phyloP scores from a whole-genome alignment of 177 flowering plant genomes.

The Vitis hybrid region DNA sequence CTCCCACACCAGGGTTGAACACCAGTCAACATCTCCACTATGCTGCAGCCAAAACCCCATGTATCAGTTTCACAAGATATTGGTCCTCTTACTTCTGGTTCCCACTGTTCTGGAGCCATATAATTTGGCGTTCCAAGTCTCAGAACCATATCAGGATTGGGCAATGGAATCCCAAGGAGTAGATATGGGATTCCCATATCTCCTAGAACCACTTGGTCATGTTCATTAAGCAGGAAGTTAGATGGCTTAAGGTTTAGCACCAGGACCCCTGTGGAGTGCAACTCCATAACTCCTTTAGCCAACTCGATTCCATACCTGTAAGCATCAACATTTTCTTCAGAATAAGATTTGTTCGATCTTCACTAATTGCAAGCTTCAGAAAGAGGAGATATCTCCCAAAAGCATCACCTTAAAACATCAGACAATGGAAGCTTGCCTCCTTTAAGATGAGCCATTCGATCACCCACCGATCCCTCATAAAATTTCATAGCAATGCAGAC shows the following conservation, averaged over 20 bases:
- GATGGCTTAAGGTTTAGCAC: slow-evolving; percentile 81
- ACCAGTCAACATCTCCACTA: slow-evolving; percentile 89
- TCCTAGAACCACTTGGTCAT: slow-evolving; percentile 65
- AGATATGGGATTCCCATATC: slow-evolving; percentile 81
- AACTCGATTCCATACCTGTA: slow-evolving; percentile 79
- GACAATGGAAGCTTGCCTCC: slow-evolving; percentile 68
- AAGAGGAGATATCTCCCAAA: not conserved
- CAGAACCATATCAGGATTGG: slow-evolving; percentile 45
- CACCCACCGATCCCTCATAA: slow-evolving; percentile 89
- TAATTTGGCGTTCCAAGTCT: slow-evolving; percentile 87
- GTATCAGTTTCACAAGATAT: slow-evolving; percentile 85
- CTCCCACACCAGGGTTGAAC: slow-evolving; percentile 77
- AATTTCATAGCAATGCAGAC: slow-evolving; percentile 80
- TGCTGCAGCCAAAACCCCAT: slow-evolving; percentile 94
- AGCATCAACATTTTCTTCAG: not conserved
- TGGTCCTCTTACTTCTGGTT: slow-evolving; percentile 88
- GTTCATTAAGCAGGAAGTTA: slow-evolving; percentile 72
- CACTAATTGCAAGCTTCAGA: too few species aligned
- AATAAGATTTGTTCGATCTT: too few species aligned
- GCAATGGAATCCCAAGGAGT: slow-evolving; percentile 61
- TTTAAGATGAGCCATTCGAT: slow-evolving; percentile 66
- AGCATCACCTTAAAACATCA: slow-evolving; percentile 72
- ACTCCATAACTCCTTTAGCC: slow-evolving; percentile 64
- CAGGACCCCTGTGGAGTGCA: slow-evolving; percentile 68
- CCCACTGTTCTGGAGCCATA: slow-evolving; percentile 98